Evolutionary conservation across 1,284 basidiomycete genomes (phyloP).

Genomic region (Leccinum pachyderme): DNA sequence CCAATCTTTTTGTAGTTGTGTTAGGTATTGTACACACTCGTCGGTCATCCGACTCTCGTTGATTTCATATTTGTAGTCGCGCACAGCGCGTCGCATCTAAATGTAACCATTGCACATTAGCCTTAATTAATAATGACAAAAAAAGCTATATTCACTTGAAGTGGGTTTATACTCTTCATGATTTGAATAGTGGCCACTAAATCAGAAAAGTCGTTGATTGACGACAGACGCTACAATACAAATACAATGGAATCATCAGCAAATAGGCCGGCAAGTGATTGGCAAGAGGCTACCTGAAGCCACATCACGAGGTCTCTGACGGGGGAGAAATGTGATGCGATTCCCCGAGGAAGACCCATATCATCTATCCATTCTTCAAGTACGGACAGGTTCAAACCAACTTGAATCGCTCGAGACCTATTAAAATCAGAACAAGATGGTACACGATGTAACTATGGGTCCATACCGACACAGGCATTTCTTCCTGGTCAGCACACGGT

Average conservation of each 20-base stretch:
- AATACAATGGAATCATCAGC: constrained; percentile 12
- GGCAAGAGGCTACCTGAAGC: constrained; percentile 63
- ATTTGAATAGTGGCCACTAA: constrained; percentile 89
- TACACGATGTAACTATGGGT: not conserved
- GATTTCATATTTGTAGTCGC: constrained; percentile 95
- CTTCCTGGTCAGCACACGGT: constrained; percentile 87
- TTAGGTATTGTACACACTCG: constrained; percentile 91
- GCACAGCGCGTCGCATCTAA: constrained; percentile 87
- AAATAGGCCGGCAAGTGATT: constrained; percentile 5
- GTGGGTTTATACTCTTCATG: constrained; percentile 83
- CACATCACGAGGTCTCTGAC: constrained; percentile 85
- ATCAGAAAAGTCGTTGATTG: constrained; percentile 81
- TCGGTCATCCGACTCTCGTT: constrained; percentile 91
- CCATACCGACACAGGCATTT: constrained; percentile 88
- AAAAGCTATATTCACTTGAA: constrained; percentile 57
- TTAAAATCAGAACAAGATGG: constrained; percentile 5
- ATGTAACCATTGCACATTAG: constrained; percentile 1
- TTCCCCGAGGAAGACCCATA: constrained; percentile 77
- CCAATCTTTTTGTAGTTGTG: constrained; percentile 95
- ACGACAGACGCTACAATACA: constrained; percentile 75
- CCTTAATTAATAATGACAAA: constrained; percentile 4
- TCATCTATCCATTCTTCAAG: constrained; percentile 92
- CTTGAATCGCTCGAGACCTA: constrained; percentile 85
- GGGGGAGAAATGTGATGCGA: constrained; percentile 81
- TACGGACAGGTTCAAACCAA: constrained; percentile 82